Base-by-base conservation (phyloP, 148 eudicot species). In the Silene conica region DNA sequence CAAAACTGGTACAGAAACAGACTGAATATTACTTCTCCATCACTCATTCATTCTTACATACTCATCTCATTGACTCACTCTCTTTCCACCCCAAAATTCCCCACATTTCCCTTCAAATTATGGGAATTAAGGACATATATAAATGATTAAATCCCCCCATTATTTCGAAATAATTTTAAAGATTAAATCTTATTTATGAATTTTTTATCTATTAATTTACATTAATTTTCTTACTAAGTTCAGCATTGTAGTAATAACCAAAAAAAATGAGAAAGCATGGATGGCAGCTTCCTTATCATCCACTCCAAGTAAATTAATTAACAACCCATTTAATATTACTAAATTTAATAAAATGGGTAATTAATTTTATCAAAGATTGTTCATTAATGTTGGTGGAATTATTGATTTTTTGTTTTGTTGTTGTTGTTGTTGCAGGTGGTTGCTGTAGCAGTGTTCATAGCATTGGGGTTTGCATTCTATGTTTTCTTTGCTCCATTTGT, bases 401-500 rank as follows among this genome's bases (percentile, higher is more conserved):
- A 2, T 55, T 59, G 77, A 71, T 43, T 50, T 61, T 26, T 58
- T 31, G 34, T 31, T 31, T 31, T 31, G 34, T 31, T 31, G 34
- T 31, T 31, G 34, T 31, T 31, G 34, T 31, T 31, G 55, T 50
- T 13, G 83, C 86, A 91, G 98, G 95, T 93, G 73, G 98, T 91
- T 46, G 97, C 95, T 54, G 97, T 91, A 70, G 87, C 95, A 76
- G 97, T 93, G 13, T 93, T 93, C 79, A 57, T 93, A 79, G 98
- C 98, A 79, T 67, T 93, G 87, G 98, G 94, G 54, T 91, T 93
- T 87, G 97, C 97, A 75, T 93, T 86, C 74, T 93, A 89, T 86
- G 98, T 93, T 1, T 93, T 93, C 84, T 88, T 93, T 86, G 95
- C 92, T 16, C 98, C 98, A 66, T 93, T 93, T 93, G 93, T 93